A percentile compares a stretch with the other conserved stretches of the same genome.
Evolutionary conservation across 2,329 filamentous ascomycete species (phyloP).

Genomic region (Fusarium veterinarium): DNA sequence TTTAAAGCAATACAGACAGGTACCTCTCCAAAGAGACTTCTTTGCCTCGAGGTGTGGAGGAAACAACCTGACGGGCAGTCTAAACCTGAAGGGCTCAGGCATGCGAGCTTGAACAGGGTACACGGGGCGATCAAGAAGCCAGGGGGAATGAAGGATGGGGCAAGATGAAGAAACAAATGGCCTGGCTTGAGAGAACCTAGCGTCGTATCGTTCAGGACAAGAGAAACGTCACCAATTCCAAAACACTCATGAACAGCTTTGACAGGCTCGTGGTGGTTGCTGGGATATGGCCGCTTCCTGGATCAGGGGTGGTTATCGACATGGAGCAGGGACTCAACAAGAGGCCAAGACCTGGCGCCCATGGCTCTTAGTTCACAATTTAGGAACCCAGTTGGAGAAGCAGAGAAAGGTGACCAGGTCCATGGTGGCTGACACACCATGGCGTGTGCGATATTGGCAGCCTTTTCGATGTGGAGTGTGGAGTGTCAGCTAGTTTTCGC

Average conservation of each 20-base stretch:
- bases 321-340: slow-evolving; percentile 43
- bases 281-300: slow-evolving; percentile 39
- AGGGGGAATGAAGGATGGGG: slow-evolving; percentile 38
- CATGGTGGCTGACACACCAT: slow-evolving; percentile 36
- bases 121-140: slow-evolving; percentile 46
- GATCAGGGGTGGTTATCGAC: slow-evolving; percentile 42
- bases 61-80: slow-evolving; percentile 46
- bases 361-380: slow-evolving; percentile 44
- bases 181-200: slow-evolving; percentile 37
- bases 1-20: slow-evolving; percentile 37
- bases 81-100: slow-evolving; percentile 45
- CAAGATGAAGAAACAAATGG: slow-evolving; percentile 46
- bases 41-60: slow-evolving; percentile 44
- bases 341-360: slow-evolving; percentile 38
- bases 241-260: slow-evolving; percentile 38
- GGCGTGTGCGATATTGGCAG: slow-evolving; percentile 29
- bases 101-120: slow-evolving; percentile 48
- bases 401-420: slow-evolving; percentile 26
- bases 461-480: slow-evolving; percentile 30
- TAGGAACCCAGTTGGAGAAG: slow-evolving; percentile 40
- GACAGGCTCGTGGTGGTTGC: slow-evolving; percentile 45
- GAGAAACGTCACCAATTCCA: slow-evolving; percentile 44
- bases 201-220: slow-evolving; percentile 40
- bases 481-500: slow-evolving; percentile 34
- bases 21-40: slow-evolving; percentile 28